These are phyloP conservation scores for Alisma plantagoaquatica DNA, from an alignment of 106 monocot genomes.

Conservation along the genomic window DNA sequence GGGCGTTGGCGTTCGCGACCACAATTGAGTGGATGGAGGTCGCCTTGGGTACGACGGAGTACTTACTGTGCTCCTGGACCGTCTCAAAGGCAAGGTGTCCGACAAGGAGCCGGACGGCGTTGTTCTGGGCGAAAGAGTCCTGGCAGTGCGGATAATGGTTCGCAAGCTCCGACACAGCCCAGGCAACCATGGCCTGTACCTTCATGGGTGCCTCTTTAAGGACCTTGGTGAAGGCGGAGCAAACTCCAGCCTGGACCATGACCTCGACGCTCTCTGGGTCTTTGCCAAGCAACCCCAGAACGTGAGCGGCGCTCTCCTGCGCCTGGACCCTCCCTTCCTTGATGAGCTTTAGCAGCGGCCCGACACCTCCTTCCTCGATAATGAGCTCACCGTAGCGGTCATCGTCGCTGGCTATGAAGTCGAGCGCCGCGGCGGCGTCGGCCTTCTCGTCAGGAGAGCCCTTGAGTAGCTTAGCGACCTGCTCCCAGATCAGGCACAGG, in stretches of 20 bases:
- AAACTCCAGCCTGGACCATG: neutral
- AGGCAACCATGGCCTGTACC: neutral
- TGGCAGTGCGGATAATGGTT: neutral
- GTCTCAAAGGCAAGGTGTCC: neutral
- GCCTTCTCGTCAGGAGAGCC: too few species aligned
- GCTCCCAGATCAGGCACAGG: slow-evolving; percentile 71
- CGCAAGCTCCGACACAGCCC: neutral
- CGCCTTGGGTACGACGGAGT: too few species aligned
- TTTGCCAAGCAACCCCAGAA: slow-evolving; percentile 4
- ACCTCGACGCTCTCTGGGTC: slow-evolving; percentile 1
- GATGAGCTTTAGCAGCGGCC: too few species aligned
- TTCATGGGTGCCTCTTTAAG: neutral
- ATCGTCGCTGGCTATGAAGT: too few species aligned
- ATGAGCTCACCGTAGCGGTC: too few species aligned
- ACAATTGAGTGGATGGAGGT: too few species aligned
- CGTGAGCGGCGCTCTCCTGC: slow-evolving; percentile 11
- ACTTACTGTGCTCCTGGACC: neutral
- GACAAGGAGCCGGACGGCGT: neutral
- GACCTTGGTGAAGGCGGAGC: neutral
- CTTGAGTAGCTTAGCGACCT: too few species aligned
- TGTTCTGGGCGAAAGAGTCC: neutral
- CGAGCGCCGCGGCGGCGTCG: slow-evolving; percentile 16
- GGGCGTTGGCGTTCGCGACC: slow-evolving; percentile 1
- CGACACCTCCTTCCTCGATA: too few species aligned
- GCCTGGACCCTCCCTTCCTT: too few species aligned